A percentile compares a stretch with the other conserved stretches of the same genome.
Conservation (phyloP, 2,329 filamentous ascomycete genomes). For the Leptodontidium sp. region DNA sequence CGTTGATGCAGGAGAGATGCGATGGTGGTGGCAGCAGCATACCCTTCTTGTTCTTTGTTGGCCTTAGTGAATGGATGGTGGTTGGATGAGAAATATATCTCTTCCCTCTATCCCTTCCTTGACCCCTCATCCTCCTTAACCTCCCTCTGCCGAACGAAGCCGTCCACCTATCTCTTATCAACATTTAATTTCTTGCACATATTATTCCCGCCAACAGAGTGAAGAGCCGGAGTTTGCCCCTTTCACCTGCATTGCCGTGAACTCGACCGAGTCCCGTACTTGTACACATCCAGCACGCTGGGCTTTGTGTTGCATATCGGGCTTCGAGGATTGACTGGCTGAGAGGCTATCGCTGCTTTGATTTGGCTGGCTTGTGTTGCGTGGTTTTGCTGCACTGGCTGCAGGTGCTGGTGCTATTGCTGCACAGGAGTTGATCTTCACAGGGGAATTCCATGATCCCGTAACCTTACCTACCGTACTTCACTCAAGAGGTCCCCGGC, state of each 20-base stretch:
- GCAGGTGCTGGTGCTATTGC: not conserved
- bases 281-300: not conserved
- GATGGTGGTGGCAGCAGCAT: not conserved
- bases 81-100: too few relatives aligned
- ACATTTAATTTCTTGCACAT: conserved; percentile 8
- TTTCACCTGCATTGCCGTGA: conserved; percentile 10
- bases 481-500: not conserved
- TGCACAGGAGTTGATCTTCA: conserved; percentile 18
- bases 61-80: not conserved
- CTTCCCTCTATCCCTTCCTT: not conserved
- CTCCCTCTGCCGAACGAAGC: not conserved
- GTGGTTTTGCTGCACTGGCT: not conserved
- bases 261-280: not conserved
- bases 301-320: conserved; percentile 7
- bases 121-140: not conserved
- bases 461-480: not conserved
- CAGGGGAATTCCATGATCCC: conserved; percentile 7
- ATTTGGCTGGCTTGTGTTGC: not conserved
- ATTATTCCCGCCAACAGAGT: not conserved
- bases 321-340: not conserved
- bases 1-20: conserved; percentile 1
- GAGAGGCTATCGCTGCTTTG: conserved; percentile 4
- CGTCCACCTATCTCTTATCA: not conserved
- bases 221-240: not conserved
- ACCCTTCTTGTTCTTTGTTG: not conserved